Evolutionary conservation across 768 basidiomycete species (phyloP).

Genomic region (Pseudohyphozyma bogoriensis): DNA sequence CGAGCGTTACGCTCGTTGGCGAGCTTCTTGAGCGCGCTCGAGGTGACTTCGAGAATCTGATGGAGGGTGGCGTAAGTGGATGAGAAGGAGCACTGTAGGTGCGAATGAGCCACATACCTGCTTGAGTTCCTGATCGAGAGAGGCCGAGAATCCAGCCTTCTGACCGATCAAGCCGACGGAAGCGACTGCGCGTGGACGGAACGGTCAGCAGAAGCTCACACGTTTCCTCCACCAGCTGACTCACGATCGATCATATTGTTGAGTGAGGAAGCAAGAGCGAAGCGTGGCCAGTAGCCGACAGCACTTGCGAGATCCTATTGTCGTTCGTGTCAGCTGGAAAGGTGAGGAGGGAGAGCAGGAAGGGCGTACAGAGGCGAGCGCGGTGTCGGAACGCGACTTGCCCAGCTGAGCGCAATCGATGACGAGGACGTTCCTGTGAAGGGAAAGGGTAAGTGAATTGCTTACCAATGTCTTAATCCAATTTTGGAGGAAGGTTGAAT

Average conservation of each 20-base stretch:
- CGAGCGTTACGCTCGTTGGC: slow-evolving; percentile 45
- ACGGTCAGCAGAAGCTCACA: no score
- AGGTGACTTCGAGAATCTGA: slow-evolving; percentile 63
- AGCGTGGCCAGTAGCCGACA: slow-evolving; percentile 81
- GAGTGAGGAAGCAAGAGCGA: slow-evolving; percentile 70
- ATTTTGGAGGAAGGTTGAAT: not conserved
- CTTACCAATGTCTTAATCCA: no score
- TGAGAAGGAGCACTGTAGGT: not conserved
- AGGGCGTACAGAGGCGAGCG: slow-evolving; percentile 28
- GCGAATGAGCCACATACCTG: slow-evolving; percentile 37
- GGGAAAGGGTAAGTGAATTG: no score
- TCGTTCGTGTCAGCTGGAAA: slow-evolving; percentile 51
- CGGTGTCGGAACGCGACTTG: slow-evolving; percentile 40
- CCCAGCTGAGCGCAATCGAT: slow-evolving; percentile 74
- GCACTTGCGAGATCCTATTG: slow-evolving; percentile 61
- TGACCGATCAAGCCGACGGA: slow-evolving; percentile 90
- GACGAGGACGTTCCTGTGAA: slow-evolving; percentile 53
- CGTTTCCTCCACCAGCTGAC: no score
- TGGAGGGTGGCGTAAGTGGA: not conserved
- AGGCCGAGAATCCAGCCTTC: slow-evolving; percentile 77
- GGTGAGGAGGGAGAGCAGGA: slow-evolving; percentile 32
- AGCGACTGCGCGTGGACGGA: no score
- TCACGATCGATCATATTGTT: slow-evolving; percentile 74
- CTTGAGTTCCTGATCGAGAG: slow-evolving; percentile 70
- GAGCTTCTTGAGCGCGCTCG: slow-evolving; percentile 52